Evolutionary conservation across 2,329 filamentous ascomycete species (phyloP).

Genomic region (Fusarium sacchari): DNA sequence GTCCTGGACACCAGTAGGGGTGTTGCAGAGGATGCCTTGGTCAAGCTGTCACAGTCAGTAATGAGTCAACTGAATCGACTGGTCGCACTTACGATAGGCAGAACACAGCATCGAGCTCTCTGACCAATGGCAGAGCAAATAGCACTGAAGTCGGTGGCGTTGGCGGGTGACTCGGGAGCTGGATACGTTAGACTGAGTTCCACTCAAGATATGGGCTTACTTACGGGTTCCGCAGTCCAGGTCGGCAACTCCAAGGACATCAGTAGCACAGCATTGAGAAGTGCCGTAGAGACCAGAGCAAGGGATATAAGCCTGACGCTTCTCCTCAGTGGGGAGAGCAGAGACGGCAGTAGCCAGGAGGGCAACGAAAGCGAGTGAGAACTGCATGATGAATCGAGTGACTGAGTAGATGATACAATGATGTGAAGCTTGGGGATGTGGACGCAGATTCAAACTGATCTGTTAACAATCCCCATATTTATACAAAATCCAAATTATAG

Average conservation of each 20-base stretch:
- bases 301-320: slow-evolving; percentile 51
- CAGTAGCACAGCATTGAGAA: slow-evolving; percentile 69
- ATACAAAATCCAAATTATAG: slow-evolving; percentile 15
- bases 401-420: slow-evolving; percentile 7
- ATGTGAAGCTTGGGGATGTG: not conserved
- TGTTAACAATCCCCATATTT: slow-evolving; percentile 4
- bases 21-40: slow-evolving; percentile 51
- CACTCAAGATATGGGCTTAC: slow-evolving; percentile 29
- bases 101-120: slow-evolving; percentile 66
- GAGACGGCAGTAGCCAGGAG: slow-evolving; percentile 38
- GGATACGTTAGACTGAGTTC: not conserved
- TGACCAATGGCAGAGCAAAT: slow-evolving; percentile 61
- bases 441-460: not conserved
- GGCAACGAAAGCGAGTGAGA: slow-evolving; percentile 44
- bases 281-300: slow-evolving; percentile 56
- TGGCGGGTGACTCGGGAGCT: slow-evolving; percentile 48
- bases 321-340: slow-evolving; percentile 45
- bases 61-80: accelerated
- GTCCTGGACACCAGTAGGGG: slow-evolving; percentile 45
- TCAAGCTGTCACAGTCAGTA: slow-evolving; percentile 36
- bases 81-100: slow-evolving; percentile 54
- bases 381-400: slow-evolving; percentile 44
- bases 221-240: slow-evolving; percentile 66
- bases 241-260: slow-evolving; percentile 67
- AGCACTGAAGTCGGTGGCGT: slow-evolving; percentile 55